phyloP scores from a whole-genome alignment of 345 rosid genomes.

The Moringa oleifera region DNA sequence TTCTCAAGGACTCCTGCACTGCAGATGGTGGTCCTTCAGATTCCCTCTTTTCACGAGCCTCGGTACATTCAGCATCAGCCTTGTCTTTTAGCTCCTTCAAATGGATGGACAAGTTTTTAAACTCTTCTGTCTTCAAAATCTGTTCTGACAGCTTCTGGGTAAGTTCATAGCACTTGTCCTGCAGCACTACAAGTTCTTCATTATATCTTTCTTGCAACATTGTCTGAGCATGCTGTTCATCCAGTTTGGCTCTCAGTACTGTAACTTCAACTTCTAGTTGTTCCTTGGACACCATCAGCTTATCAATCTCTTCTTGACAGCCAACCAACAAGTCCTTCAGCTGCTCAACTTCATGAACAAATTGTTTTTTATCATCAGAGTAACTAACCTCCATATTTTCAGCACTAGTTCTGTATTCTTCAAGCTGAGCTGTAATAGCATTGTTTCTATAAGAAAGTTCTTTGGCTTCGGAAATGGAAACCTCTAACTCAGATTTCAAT shows the following conservation, averaged over 20 bases:
- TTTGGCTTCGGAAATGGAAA: conserved; percentile 35
- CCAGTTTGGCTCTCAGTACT: conserved; percentile 49
- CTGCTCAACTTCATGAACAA: conserved; percentile 43
- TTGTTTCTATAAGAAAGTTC: conserved; percentile 35
- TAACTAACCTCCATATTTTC: conserved; percentile 28
- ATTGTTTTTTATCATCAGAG: conserved; percentile 29
- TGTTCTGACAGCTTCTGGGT: conserved; percentile 70
- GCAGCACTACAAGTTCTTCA: conserved; percentile 40
- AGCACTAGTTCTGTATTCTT: conserved; percentile 29
- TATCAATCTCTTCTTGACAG: conserved; percentile 52
- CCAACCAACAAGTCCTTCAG: conserved; percentile 39
- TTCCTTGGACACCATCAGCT: conserved; percentile 47
- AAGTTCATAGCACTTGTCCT: conserved; percentile 54
- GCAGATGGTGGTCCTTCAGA: conserved; percentile 49
- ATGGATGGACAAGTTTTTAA: conserved; percentile 69
- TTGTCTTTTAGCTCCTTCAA: conserved; percentile 86
- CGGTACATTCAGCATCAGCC: conserved; percentile 64
- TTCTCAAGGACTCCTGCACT: conserved; percentile 90
- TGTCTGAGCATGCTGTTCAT: conserved; percentile 42
- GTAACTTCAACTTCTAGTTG: conserved; percentile 48
- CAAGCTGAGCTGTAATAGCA: conserved; percentile 33
- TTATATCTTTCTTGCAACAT: conserved; percentile 24
- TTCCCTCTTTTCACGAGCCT: conserved; percentile 52
- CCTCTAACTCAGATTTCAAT: conserved; percentile 48
- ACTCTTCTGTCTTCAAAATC: conserved; percentile 81